phyloP scores from a whole-genome alignment of 1,284 basidiomycete species.

The Tylopilus sp. region DNA sequence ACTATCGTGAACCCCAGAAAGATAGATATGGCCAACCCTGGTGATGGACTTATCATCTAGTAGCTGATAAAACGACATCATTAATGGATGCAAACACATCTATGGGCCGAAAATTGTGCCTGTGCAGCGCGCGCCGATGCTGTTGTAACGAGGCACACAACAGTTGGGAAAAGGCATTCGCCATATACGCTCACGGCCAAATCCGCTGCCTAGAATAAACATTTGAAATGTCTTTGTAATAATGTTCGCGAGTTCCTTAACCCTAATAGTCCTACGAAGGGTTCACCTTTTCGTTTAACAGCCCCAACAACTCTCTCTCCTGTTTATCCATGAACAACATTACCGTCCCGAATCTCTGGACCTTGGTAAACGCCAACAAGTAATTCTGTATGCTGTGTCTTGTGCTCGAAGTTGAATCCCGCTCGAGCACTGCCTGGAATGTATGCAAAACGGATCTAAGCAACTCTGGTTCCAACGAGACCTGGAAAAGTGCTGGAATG shows the following conservation, averaged over 20 bases:
- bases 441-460: conserved; percentile 54
- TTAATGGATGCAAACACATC: no score
- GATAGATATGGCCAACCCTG: no score
- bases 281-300: conserved; percentile 35
- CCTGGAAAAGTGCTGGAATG: conserved; percentile 60
- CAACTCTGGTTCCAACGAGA: conserved; percentile 59
- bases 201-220: not conserved
- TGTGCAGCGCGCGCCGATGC: no score
- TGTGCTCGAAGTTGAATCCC: conserved; percentile 14
- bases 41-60: no score
- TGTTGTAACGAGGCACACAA: no score
- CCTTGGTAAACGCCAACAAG: conserved; percentile 46
- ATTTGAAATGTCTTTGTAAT: not conserved
- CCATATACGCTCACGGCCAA: not conserved
- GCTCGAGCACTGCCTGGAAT: conserved; percentile 39
- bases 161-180: no score
- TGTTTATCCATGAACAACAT: conserved; percentile 54
- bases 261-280: conserved; percentile 4
- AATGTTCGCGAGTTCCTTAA: not conserved
- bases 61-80: no score
- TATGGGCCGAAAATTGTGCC: no score
- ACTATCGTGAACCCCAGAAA: no score
- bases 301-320: conserved; percentile 46
- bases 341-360: conserved; percentile 61
- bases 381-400: conserved; percentile 41